Evolutionary conservation across 805 yeast genomes (phyloP), one percentile per base, ranked within the genome.

Genomic region (Nakazawaea ishiwadae): DNA sequence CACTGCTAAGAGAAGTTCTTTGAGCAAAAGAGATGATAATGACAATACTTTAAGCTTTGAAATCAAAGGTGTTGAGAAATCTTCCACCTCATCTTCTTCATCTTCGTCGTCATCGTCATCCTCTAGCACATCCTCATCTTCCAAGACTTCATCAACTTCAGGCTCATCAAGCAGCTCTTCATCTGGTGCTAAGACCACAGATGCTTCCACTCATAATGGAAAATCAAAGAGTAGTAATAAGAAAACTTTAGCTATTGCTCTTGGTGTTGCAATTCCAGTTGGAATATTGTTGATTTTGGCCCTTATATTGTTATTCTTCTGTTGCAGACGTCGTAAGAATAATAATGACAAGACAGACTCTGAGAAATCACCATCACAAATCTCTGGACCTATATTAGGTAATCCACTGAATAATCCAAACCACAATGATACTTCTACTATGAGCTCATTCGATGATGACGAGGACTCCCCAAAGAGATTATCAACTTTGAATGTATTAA

Each of bases 191-290:
- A 42, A 52, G 11, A 34, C 51, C 14, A 36, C 48, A 6, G 35
- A 27, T 18, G 19, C 31, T 4, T 19, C 44, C 8, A 10, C 17
- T 14, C 18, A 11, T 4, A 29, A 20, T 14, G 29, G 18, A 40
- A 54, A 12, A 38, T 50, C 21, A 35, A 39, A 40, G 31, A 40
- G 41, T 37, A 40, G 56, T 28, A 62, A 60, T 33, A 69, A 66
- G 39, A 81, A 75, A 49, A 73, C 75, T 2, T 66, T 86, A n/a
- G 96, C 96, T 0, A 84, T 91, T 55, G 96, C 90, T 1, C 73
- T 90, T 45, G 97, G 96, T 42, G 90, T 85, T n/a, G 86, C 83
- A 2, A 71, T 93, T 35, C 96, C 96, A 1, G 55, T 73, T 0
- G 62, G 77, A 3, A 71, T 72, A 2, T 51, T 84, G 0, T 51